Conservation (phyloP, 768 basidiomycete genomes). For the Boletus patriciae region DNA sequence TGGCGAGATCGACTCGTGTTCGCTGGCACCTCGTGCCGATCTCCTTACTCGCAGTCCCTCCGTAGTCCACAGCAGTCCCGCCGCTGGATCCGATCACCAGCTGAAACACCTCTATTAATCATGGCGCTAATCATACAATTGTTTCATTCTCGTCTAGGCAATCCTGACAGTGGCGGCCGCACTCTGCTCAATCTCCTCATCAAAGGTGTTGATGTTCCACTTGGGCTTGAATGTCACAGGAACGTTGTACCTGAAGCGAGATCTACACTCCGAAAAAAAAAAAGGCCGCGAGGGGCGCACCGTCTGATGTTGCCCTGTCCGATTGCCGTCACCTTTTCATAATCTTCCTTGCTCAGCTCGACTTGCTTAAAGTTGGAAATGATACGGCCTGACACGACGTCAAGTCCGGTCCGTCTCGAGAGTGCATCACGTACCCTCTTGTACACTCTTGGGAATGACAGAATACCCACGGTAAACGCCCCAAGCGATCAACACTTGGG, state of each 20-base stretch:
- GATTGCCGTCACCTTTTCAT: slow-evolving; percentile 47
- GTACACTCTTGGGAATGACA: slow-evolving; percentile 83
- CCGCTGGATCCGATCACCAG: background rate
- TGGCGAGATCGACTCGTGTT: background rate
- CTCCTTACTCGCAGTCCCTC: too few relatives aligned
- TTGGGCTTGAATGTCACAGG: slow-evolving; percentile 56
- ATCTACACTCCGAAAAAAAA: background rate
- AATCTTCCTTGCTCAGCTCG: slow-evolving; percentile 64
- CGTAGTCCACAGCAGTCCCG: too few relatives aligned
- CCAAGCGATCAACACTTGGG: slow-evolving; percentile 86
- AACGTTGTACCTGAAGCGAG: slow-evolving; percentile 47
- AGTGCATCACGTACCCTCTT: slow-evolving; percentile 43
- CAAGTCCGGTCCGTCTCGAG: background rate
- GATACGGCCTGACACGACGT: slow-evolving; percentile 50
- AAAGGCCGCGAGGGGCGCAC: slow-evolving; percentile 10
- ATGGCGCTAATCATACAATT: background rate
- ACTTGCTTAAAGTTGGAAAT: slow-evolving; percentile 78
- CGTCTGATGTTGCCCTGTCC: slow-evolving; percentile 40
- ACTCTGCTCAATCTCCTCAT: slow-evolving; percentile 54
- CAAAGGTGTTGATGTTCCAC: slow-evolving; percentile 77
- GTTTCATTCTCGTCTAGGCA: slow-evolving; percentile 15
- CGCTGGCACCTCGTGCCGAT: background rate
- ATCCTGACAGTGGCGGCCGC: slow-evolving; percentile 36
- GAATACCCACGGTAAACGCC: slow-evolving; percentile 70
- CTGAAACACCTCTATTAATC: background rate